Evolutionary conservation across 495 filamentous ascomycete species (phyloP), one percentile per base, ranked within the genome.

Genomic region (Corynascus novoguineensis): DNA sequence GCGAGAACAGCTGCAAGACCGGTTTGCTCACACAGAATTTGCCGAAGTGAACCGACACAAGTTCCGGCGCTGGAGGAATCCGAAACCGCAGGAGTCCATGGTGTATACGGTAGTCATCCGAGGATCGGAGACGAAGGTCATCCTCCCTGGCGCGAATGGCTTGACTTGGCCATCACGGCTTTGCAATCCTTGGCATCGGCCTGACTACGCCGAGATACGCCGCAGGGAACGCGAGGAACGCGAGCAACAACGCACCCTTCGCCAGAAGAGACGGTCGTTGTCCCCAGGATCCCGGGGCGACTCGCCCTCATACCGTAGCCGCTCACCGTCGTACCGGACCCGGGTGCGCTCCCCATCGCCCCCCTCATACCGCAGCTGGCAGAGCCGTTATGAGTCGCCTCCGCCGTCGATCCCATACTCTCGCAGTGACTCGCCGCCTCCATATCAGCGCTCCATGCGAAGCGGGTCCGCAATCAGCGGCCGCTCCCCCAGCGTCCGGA

Each of bases 51-150:
- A 60, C 22, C 63, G 41, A 5, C 65, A 58, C 19, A 63, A 62
- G 31, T 12, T 61, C 12, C 58, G 63, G 4, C 46, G 53, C 8
- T 65, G 65, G 66, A 68, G 64, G 59, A 68, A 64, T 22, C 49
- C 47, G 5, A 45, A 31, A 17, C 21, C 19, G 3, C 22, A 42
- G 6, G 44, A 48, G 25, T 17, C 5, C 1, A n/a, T 55, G n/a
- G 29, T 54, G 25, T 68, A 65, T 24, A 56, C 53, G 4, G 29
- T 66, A 11, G 37, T 68, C n/a, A 64, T 68, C 28, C 63, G 60
- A 11, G 66, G 63, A 1, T 46, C 37, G 31, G 57, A 60, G 49
- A 61, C 61, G n/a, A 60, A 55, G 12, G 59, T 34, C 12, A 57
- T 44, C 12, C 32, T 17, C 40, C 19, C 14, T 0, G 50, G 38